These are phyloP conservation scores for Neofusicoccum laricinum DNA, from an alignment of 2,329 filamentous ascomycete genomes.

Conservation along the genomic window DNA sequence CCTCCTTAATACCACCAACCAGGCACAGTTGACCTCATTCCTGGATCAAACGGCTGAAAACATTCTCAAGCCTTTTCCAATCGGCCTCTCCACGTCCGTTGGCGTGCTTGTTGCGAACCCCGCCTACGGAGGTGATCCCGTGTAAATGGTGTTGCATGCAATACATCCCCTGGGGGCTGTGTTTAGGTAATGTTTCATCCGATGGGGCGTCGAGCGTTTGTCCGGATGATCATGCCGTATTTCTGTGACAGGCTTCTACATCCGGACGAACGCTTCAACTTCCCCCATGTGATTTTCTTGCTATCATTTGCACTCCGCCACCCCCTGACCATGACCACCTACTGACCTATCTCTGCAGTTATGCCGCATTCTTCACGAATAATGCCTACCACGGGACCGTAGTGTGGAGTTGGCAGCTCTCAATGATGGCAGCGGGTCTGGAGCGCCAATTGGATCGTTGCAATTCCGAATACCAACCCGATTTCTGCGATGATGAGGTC, in stretches of 20 bases:
- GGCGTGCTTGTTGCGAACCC: slow-evolving; percentile 62
- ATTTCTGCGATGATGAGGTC: slow-evolving; percentile 49
- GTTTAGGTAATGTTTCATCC: too few species aligned
- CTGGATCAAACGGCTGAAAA: slow-evolving; percentile 57
- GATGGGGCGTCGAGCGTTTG: too few species aligned
- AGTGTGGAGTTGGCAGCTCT: slow-evolving; percentile 63
- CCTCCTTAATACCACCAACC: slow-evolving; percentile 58
- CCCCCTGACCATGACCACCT: neutral
- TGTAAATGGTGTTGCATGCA: slow-evolving; percentile 17
- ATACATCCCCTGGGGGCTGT: too few species aligned
- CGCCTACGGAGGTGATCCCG: slow-evolving; percentile 50
- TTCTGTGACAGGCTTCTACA: too few species aligned
- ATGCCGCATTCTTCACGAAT: slow-evolving; percentile 52
- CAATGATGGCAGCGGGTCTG: slow-evolving; percentile 62
- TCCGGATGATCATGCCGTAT: too few species aligned
- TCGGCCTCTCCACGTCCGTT: slow-evolving; percentile 55
- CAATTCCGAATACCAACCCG: slow-evolving; percentile 30
- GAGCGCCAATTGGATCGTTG: slow-evolving; percentile 58
- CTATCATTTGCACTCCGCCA: too few species aligned
- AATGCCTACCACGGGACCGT: slow-evolving; percentile 63
- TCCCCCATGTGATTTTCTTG: slow-evolving; percentile 14
- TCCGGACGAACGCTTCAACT: neutral
- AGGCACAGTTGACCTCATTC: slow-evolving; percentile 55
- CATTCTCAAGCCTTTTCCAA: slow-evolving; percentile 57
- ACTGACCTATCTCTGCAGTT: slow-evolving; percentile 22